A percentile compares a stretch with the other conserved stretches of the same genome.
phyloP scores from a whole-genome alignment of 2,329 filamentous ascomycete genomes.

The Pestalotiopsis sp. region DNA sequence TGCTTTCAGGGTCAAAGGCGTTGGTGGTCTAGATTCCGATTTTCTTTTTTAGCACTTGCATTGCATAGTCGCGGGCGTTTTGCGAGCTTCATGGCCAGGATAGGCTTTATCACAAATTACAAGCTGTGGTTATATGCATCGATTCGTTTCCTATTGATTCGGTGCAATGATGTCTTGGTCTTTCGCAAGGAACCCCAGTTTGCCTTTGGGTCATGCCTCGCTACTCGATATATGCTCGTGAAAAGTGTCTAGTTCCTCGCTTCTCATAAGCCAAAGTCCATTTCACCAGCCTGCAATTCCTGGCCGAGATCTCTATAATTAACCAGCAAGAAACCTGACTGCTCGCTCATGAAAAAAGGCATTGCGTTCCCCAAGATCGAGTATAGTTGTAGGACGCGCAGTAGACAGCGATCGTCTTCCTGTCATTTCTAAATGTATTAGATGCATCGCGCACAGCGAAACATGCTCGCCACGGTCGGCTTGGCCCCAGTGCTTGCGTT shows the following conservation, averaged over 20 bases:
- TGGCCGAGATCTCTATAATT: background rate
- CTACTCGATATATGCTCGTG: background rate
- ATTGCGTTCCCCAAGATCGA: background rate
- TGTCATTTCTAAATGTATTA: background rate
- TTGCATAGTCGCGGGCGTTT: constrained; percentile 10
- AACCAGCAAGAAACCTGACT: background rate
- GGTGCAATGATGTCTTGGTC: background rate
- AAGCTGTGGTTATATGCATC: background rate
- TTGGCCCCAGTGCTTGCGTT: background rate
- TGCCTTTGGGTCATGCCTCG: background rate
- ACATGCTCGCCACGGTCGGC: background rate
- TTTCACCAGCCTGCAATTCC: background rate
- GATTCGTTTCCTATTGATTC: background rate
- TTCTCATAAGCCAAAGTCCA: background rate
- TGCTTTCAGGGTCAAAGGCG: background rate
- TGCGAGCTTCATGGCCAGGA: background rate
- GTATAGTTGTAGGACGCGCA: background rate
- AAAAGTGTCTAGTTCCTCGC: background rate
- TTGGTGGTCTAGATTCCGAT: background rate
- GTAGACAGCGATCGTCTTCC: background rate
- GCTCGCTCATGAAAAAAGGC: background rate
- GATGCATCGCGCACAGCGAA: background rate
- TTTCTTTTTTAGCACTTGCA: background rate
- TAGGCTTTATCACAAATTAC: background rate
- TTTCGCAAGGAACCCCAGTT: background rate